Conservation (phyloP, 805 yeast genomes). For the Candida pseudoglaebosa region DNA sequence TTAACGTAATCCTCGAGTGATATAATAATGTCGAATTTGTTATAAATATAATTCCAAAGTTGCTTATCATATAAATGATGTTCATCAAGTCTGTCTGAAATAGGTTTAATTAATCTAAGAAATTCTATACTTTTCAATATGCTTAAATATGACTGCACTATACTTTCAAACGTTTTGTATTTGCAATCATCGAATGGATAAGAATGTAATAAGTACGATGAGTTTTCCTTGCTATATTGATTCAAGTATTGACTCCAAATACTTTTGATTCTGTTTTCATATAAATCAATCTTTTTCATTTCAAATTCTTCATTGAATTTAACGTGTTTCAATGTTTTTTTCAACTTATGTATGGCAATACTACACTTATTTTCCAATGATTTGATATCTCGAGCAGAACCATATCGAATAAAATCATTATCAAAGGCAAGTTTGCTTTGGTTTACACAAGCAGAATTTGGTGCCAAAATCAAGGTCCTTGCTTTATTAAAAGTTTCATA, state of each 20-base stretch:
- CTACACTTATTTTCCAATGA: not conserved
- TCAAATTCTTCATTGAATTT: not conserved
- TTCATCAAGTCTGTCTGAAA: not conserved
- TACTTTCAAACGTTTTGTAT: not conserved
- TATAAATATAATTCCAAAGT: slow-evolving; percentile 4
- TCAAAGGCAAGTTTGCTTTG: not conserved
- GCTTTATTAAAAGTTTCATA: slow-evolving; percentile 11
- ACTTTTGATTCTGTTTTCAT: not conserved
- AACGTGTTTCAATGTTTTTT: not conserved
- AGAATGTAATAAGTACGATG: no score
- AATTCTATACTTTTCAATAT: not conserved
- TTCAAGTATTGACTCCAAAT: no score
- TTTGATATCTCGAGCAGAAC: not conserved
- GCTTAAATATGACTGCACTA: not conserved
- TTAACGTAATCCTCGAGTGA: slow-evolving; percentile 3
- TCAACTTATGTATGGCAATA: not conserved
- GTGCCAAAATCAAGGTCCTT: slow-evolving; percentile 13
- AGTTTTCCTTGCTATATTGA: no score
- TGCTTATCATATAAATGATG: not conserved
- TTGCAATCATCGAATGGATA: no score
- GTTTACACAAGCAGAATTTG: slow-evolving; percentile 7
- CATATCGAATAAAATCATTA: not conserved
- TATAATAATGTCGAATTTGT: slow-evolving; percentile 4
- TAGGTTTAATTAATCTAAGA: not conserved
- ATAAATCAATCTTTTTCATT: not conserved